Percentiles rank a stretch among this genome's conserved stretches.
phyloP scores from a whole-genome alignment of 345 rosid species.

The Arabidopsis arenosa region DNA sequence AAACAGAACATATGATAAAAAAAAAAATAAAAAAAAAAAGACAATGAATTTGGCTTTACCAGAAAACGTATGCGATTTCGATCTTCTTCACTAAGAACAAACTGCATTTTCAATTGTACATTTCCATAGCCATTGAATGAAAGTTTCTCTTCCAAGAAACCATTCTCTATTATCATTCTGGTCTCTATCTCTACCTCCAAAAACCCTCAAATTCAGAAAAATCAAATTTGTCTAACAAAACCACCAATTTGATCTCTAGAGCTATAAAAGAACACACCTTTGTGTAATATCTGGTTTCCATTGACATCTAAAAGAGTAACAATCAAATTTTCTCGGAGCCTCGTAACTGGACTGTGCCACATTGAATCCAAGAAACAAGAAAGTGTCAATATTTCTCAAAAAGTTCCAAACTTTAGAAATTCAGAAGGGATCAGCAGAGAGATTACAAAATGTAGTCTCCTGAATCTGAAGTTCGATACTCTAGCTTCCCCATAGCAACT shows the following conservation, averaged over 20 bases:
- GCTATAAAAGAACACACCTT: slow-evolving; percentile 48
- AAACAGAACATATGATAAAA: slow-evolving; percentile 34
- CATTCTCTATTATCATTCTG: slow-evolving; percentile 77
- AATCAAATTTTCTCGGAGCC: slow-evolving; percentile 70
- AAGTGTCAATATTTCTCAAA: slow-evolving; percentile 10
- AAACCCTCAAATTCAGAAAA: slow-evolving; percentile 16
- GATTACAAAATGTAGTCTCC: slow-evolving; percentile 87
- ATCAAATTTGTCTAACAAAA: slow-evolving; percentile 38
- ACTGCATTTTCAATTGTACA: slow-evolving; percentile 77
- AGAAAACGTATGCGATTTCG: slow-evolving; percentile 63
- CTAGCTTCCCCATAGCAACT: slow-evolving; percentile 87
- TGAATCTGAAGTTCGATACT: slow-evolving; percentile 60
- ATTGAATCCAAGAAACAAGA: slow-evolving; percentile 26
- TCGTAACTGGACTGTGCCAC: slow-evolving; percentile 73
- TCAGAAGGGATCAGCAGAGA: slow-evolving; percentile 11
- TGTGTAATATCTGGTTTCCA: slow-evolving; percentile 61
- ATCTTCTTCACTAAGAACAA: slow-evolving; percentile 83
- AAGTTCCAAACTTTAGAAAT: not conserved
- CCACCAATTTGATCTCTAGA: slow-evolving; percentile 31
- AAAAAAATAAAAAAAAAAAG: too few relatives aligned
- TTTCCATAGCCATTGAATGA: slow-evolving; percentile 73
- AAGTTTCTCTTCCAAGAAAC: slow-evolving; percentile 70
- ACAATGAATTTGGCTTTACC: slow-evolving; percentile 51
- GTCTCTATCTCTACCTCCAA: slow-evolving; percentile 66
- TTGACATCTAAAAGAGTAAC: slow-evolving; percentile 59